Evolutionary conservation across 176 grass and related monocot genomes (phyloP), one percentile per base, ranked within the genome.

Genomic region (Carex myosuroides): DNA sequence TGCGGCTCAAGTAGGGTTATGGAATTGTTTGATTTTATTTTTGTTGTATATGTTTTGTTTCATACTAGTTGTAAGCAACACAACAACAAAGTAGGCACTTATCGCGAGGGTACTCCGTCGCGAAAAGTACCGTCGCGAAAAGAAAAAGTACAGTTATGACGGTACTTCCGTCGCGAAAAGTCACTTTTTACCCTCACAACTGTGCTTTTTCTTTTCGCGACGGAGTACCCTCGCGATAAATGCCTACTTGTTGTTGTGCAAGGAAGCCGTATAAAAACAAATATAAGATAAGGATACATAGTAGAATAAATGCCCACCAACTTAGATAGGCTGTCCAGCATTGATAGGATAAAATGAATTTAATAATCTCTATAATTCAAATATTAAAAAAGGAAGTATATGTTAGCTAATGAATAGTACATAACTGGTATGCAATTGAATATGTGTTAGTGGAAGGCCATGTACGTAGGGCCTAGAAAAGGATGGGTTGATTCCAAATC

Each of bases 1-100:
- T 98, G 96, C 53, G 86, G 90, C 80, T 90, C 95, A 30, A 57
- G 73, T 78, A 71, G 18, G 37, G 0, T 70, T 42, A 56, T 53
- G 46, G 5, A 74, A 24, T 1, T 0, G 13, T 54, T 74, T 30
- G 13, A 78, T 78, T 24, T 57, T 1, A 3, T 78, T 56, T 30
- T 29, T 29, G 4, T 53, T 74, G 20, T 9, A 48, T 48, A 48
- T 2, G 0, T 48, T 48, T 48, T 48, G 9, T 48, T 46, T 46
- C 8, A 61, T 61, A 61, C 18, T 8, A 21, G 59, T 22, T 61
- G n/a, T 18, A 61, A 61, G 13, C 50, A n/a, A n/a, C n/a, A n/a
- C n/a, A n/a, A n/a, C n/a, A n/a, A n/a, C n/a, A n/a, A n/a, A n/a
- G n/a, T n/a, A n/a, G n/a, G n/a, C n/a, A n/a, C n/a, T n/a, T n/a